Conservation (phyloP, 192 early-diverging fungal species). For the Coemansia reversa region DNA sequence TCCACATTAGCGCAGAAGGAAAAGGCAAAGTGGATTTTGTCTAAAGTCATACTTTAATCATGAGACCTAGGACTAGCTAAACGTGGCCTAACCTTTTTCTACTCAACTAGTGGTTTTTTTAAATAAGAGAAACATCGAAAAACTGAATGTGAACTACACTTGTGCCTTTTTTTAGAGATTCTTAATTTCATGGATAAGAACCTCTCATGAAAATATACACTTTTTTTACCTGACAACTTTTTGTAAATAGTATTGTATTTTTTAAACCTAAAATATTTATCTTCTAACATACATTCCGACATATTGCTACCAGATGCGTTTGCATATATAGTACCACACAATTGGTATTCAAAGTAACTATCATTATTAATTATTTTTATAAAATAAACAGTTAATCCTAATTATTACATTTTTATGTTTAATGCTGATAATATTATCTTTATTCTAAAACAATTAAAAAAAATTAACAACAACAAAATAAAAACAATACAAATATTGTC, state of each 20-base stretch:
- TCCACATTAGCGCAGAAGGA: background rate
- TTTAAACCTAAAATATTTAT: background rate
- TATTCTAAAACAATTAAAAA: background rate
- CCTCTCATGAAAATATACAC: background rate
- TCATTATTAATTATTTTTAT: background rate
- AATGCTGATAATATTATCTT: background rate
- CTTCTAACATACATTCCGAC: background rate
- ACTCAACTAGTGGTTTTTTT: background rate
- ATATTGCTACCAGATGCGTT: background rate
- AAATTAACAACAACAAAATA: background rate
- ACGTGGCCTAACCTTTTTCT: background rate
- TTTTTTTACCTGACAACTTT: background rate
- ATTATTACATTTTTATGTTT: background rate
- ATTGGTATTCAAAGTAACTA: no score
- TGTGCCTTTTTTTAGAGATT: background rate
- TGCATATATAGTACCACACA: background rate
- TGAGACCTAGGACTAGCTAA: background rate
- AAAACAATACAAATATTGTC: background rate
- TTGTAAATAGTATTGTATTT: background rate
- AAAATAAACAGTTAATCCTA: background rate
- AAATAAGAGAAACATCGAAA: background rate
- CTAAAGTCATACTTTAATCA: background rate
- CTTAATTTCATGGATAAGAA: background rate
- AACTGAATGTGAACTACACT: background rate
- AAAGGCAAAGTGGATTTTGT: no score